A percentile compares a stretch with the other conserved stretches of the same genome.
Conservation (phyloP, 2,329 filamentous ascomycete species). For the Exophiala aquamarina region DNA sequence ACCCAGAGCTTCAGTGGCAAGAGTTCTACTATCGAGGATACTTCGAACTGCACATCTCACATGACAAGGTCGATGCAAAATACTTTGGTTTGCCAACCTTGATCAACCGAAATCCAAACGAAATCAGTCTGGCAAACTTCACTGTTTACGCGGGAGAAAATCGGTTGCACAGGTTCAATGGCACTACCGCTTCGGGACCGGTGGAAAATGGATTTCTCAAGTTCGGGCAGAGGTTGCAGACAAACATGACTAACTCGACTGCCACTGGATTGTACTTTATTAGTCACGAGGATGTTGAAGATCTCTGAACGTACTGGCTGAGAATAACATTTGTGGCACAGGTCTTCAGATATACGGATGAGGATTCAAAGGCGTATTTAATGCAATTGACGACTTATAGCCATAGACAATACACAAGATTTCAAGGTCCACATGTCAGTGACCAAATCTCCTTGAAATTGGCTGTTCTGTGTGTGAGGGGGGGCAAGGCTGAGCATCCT, state of each 20-base stretch:
- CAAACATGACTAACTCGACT: constrained; percentile 37
- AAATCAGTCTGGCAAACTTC: constrained; percentile 69
- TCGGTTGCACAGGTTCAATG: constrained; percentile 49
- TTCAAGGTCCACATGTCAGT: too few species aligned
- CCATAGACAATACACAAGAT: too few species aligned
- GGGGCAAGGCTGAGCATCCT: too few species aligned
- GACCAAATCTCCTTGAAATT: too few species aligned
- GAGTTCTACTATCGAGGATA: constrained; percentile 74
- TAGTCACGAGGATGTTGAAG: constrained; percentile 25
- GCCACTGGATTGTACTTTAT: constrained; percentile 35
- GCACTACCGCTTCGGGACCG: constrained; percentile 40
- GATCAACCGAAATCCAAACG: constrained; percentile 59
- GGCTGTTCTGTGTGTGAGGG: too few species aligned
- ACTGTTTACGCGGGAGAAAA: constrained; percentile 65
- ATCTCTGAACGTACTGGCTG: constrained; percentile 7
- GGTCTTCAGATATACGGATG: too few species aligned
- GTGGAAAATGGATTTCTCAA: constrained; percentile 44
- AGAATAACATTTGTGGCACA: too few species aligned
- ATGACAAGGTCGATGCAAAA: constrained; percentile 59
- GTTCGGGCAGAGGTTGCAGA: constrained; percentile 32
- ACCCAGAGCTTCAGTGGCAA: constrained; percentile 69
- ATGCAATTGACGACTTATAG: too few species aligned
- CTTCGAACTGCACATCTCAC: constrained; percentile 62
- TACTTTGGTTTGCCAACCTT: constrained; percentile 67
- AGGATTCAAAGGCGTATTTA: too few species aligned